A percentile compares a stretch with the other conserved stretches of the same genome.
Conservation (phyloP, 2,329 filamentous ascomycete genomes). For the Cordyceps tenuipes region DNA sequence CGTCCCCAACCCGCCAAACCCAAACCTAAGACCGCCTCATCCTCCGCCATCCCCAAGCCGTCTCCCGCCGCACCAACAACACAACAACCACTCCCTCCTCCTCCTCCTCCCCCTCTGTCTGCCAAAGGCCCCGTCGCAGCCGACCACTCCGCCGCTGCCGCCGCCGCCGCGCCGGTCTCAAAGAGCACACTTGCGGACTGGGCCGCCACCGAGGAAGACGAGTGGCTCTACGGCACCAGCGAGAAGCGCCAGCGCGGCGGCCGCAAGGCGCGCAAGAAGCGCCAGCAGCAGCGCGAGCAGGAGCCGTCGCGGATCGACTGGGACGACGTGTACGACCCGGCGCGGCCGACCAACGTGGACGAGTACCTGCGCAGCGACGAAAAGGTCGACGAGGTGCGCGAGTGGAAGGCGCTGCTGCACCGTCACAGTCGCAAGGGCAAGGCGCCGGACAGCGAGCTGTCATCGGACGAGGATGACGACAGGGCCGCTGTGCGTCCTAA, state of each 20-base stretch:
- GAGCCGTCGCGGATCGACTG: conserved; percentile 61
- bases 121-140: conserved; percentile 21
- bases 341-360: conserved; percentile 73
- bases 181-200: conserved; percentile 76
- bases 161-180: conserved; percentile 27
- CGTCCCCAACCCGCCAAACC: conserved; percentile 48
- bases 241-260: conserved; percentile 69
- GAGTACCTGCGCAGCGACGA: conserved; percentile 81
- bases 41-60: conserved; percentile 22
- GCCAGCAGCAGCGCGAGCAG: conserved; percentile 42
- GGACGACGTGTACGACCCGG: conserved; percentile 86
- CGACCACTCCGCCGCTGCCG: conserved; percentile 29
- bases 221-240: conserved; percentile 58
- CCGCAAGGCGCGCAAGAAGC: conserved; percentile 67
- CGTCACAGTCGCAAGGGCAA: conserved; percentile 49
- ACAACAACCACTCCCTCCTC: no score
- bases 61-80: conserved; percentile 16
- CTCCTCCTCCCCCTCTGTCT: no score
- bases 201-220: conserved; percentile 66
- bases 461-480: conserved; percentile 30
- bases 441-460: conserved; percentile 32
- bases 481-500: conserved; percentile 20
- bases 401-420: conserved; percentile 80
- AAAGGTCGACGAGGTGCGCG: conserved; percentile 66
- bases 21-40: conserved; percentile 49